phyloP scores from a whole-genome alignment of 371 early-diverging fungal genomes.

The Mortierella polycephala region DNA sequence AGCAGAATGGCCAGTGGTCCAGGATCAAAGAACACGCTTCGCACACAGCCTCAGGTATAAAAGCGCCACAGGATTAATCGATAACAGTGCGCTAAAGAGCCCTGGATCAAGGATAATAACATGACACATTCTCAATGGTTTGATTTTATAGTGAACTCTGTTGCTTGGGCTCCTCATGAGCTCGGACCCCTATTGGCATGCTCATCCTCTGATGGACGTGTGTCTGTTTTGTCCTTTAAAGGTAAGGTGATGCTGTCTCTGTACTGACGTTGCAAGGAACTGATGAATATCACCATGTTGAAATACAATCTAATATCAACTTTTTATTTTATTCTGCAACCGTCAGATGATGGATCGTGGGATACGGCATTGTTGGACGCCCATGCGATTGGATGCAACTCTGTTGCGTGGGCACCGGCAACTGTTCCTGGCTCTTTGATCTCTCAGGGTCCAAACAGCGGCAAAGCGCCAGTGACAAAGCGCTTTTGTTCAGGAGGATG shows the following conservation, averaged over 20 bases:
- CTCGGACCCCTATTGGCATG: constrained; percentile 92
- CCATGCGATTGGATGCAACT: constrained; percentile 93
- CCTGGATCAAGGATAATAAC: neutral
- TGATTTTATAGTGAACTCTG: constrained; percentile 82
- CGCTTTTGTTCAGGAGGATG: constrained; percentile 95
- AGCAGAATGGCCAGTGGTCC: constrained; percentile 86
- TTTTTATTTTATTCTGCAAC: neutral
- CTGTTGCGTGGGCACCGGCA: constrained; percentile 96
- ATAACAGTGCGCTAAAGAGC: neutral
- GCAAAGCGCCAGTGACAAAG: constrained; percentile 71
- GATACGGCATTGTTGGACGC: constrained; percentile 81
- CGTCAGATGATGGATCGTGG: constrained; percentile 85
- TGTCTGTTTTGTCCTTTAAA: constrained; percentile 90
- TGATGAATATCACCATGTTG: neutral
- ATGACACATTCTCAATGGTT: neutral
- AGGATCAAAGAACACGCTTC: constrained; percentile 90
- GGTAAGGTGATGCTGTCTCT: constrained; percentile 60
- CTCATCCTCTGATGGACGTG: constrained; percentile 96
- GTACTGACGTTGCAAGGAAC: neutral
- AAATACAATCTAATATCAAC: neutral
- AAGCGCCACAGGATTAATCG: neutral
- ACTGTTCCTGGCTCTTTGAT: constrained; percentile 86
- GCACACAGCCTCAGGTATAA: constrained; percentile 89
- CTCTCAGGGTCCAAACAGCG: constrained; percentile 64
- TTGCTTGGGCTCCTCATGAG: constrained; percentile 98